Percentiles rank a stretch among this genome's conserved stretches.
These are phyloP conservation scores for Cercis canadensis DNA, from an alignment of 306 rosid species.

Conservation along the genomic window DNA sequence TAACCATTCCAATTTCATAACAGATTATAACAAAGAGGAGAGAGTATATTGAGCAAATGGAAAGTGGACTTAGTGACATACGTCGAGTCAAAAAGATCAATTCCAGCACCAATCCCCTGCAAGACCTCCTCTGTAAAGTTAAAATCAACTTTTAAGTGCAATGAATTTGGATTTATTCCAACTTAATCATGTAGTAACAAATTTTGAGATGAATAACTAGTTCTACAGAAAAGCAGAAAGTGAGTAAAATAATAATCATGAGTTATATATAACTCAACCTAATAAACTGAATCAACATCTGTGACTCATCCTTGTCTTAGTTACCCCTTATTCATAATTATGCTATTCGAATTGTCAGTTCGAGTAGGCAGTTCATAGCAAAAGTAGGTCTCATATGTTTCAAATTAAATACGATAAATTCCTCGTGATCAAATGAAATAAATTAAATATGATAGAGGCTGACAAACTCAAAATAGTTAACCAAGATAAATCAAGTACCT, in stretches of 20 bases:
- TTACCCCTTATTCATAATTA: slow-evolving; percentile 23
- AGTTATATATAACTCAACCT: slow-evolving; percentile 14
- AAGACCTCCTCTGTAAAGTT: slow-evolving; percentile 86
- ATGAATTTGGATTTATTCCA: slow-evolving; percentile 18
- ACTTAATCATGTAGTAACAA: slow-evolving; percentile 26
- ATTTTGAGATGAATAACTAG: slow-evolving; percentile 21
- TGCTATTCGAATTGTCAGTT: slow-evolving; percentile 18
- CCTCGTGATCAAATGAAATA: background rate
- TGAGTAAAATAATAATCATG: background rate
- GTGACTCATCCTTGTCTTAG: slow-evolving; percentile 1
- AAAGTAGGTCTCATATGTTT: background rate
- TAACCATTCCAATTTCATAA: slow-evolving; percentile 25
- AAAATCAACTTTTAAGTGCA: slow-evolving; percentile 36
- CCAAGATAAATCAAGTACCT: slow-evolving; percentile 52
- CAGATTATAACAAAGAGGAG: slow-evolving; percentile 14
- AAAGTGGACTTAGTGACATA: slow-evolving; percentile 49
- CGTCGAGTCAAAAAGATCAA: slow-evolving; percentile 90
- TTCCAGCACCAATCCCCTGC: slow-evolving; percentile 87
- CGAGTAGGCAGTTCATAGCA: background rate
- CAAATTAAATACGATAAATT: background rate
- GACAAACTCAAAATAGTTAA: slow-evolving; percentile 14
- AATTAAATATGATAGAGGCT: slow-evolving; percentile 6
- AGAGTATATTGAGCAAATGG: slow-evolving; percentile 9
- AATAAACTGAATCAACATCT: slow-evolving; percentile 30
- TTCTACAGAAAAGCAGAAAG: slow-evolving; percentile 17